phyloP scores from a whole-genome alignment of 2,329 filamentous ascomycete species.

The Dactylella cylindrospora region DNA sequence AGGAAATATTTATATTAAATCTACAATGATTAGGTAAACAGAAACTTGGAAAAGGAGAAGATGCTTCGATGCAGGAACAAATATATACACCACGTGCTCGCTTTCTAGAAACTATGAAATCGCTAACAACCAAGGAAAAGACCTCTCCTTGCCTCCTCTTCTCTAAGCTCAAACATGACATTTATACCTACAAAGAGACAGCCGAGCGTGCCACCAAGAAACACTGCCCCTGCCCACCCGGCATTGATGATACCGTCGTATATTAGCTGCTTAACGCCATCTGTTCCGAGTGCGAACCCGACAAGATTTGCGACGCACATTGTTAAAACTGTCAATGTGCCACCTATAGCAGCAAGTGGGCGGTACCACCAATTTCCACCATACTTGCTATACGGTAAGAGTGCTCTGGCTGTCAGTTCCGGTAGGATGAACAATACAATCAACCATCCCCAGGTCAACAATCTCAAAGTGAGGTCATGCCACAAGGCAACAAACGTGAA shows the following conservation, averaged over 20 bases:
- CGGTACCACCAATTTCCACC: constrained; percentile 71
- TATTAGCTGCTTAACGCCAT: constrained; percentile 68
- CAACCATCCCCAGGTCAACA: constrained; percentile 96
- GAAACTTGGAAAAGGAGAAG: neutral
- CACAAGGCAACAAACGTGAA: constrained; percentile 97
- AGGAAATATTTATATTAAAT: too few species aligned
- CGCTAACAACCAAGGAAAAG: constrained; percentile 55
- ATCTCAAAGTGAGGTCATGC: constrained; percentile 90
- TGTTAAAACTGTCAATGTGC: constrained; percentile 81
- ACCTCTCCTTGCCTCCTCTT: constrained; percentile 78
- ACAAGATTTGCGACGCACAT: constrained; percentile 96
- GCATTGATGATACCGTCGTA: constrained; percentile 42
- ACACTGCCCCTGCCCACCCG: constrained; percentile 62
- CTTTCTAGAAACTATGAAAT: neutral
- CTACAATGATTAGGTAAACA: too few species aligned
- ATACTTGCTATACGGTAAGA: constrained; percentile 77
- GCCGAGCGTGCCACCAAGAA: constrained; percentile 70
- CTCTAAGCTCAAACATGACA: constrained; percentile 93
- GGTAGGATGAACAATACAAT: constrained; percentile 91
- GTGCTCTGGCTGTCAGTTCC: constrained; percentile 69
- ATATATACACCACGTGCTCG: constrained; percentile 14
- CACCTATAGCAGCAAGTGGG: constrained; percentile 76
- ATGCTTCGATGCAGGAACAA: too few species aligned
- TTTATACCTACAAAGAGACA: constrained; percentile 82
- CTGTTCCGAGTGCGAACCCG: constrained; percentile 87